phyloP scores from a whole-genome alignment of 352 stramenopile species.

The Pythium vanterpoolii region DNA sequence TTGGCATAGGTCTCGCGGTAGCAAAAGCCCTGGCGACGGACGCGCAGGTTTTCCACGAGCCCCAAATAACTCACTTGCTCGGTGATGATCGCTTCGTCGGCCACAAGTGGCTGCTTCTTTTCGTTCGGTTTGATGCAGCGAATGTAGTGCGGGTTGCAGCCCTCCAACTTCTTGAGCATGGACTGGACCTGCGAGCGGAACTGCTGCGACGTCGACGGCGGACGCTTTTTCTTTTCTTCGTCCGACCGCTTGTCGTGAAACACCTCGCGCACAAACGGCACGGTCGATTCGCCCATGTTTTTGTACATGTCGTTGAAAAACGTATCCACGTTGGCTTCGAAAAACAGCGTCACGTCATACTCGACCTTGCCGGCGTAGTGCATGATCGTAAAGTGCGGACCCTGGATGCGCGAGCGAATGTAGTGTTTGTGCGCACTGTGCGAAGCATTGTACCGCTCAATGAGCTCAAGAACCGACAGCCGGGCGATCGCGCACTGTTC shows the following conservation, averaged over 20 bases:
- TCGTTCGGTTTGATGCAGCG: conserved; percentile 91
- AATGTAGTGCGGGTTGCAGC: conserved; percentile 90
- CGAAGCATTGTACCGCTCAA: conserved; percentile 70
- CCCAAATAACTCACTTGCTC: conserved; percentile 83
- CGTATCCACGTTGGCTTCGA: conserved; percentile 82
- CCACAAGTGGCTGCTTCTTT: conserved; percentile 68
- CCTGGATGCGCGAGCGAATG: conserved; percentile 61
- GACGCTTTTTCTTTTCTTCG: conserved; percentile 81
- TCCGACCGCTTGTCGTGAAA: conserved; percentile 79
- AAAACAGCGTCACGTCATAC: conserved; percentile 85
- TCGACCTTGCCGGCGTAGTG: conserved; percentile 87
- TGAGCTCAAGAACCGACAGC: conserved; percentile 68
- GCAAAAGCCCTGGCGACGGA: conserved; percentile 82
- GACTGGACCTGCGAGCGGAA: conserved; percentile 77
- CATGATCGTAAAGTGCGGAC: conserved; percentile 73
- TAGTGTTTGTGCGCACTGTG: conserved; percentile 76
- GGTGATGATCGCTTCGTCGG: conserved; percentile 62
- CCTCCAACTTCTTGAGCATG: conserved; percentile 82
- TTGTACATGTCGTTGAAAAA: conserved; percentile 82
- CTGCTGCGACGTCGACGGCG: conserved; percentile 80
- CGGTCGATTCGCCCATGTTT: conserved; percentile 68
- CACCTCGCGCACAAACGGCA: conserved; percentile 69
- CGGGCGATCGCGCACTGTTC: conserved; percentile 76
- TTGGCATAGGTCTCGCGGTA: conserved; percentile 77
- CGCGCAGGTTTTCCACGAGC: conserved; percentile 78